phyloP scores from a whole-genome alignment of 2,329 filamentous ascomycete species.

The Trichoderma sp. region DNA sequence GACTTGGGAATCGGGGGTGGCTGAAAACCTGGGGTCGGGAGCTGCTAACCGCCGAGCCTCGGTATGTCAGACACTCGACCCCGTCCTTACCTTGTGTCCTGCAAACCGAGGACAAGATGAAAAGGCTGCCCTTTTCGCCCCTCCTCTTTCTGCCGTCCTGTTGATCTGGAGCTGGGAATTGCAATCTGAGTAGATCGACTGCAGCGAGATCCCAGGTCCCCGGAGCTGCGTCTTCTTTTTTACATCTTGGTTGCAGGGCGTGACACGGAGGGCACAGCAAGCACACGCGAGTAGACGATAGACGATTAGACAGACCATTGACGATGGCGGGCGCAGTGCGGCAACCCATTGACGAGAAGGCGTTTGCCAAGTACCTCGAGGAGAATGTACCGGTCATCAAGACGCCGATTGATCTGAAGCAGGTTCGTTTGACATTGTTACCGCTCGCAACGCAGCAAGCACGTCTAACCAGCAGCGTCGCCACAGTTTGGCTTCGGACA shows the following conservation, averaged over 20 bases:
- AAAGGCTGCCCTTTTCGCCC: not conserved
- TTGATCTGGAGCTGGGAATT: not conserved
- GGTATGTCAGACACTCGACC: constrained; percentile 7
- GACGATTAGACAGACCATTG: not conserved
- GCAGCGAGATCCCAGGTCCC: not conserved
- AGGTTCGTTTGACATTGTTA: constrained; percentile 44
- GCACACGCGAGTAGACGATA: not conserved
- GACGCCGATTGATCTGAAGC: constrained; percentile 80
- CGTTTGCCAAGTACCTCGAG: constrained; percentile 75
- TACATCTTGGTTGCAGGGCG: not conserved
- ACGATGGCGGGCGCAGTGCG: constrained; percentile 80
- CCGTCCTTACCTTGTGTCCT: not conserved
- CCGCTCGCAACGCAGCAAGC: not conserved
- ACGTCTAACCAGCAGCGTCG: constrained; percentile 5
- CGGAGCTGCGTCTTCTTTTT: not conserved
- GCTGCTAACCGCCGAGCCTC: constrained; percentile 12
- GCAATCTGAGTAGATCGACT: not conserved
- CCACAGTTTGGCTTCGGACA: constrained; percentile 90
- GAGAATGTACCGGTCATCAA: constrained; percentile 79
- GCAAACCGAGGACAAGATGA: not conserved
- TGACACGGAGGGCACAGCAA: not conserved
- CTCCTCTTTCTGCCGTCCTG: not conserved
- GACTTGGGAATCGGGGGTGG: not conserved
- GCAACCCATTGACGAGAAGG: constrained; percentile 81
- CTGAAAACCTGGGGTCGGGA: constrained; percentile 11